phyloP scores from a whole-genome alignment of 257 asterid species.

The Prunella vulgaris region DNA sequence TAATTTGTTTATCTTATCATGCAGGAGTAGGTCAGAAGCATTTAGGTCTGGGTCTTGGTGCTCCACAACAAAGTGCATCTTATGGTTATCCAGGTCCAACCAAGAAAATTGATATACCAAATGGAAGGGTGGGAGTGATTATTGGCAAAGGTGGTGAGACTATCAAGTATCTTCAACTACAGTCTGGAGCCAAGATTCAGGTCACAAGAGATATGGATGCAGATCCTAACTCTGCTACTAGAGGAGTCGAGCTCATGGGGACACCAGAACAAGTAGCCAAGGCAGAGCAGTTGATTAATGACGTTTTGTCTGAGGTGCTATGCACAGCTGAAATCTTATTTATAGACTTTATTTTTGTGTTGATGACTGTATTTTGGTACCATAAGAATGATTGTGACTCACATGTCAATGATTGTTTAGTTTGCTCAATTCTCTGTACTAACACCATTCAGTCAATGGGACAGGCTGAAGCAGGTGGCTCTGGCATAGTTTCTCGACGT shows the following conservation, averaged over 20 bases:
- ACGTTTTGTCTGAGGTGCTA: slow-evolving; percentile 71
- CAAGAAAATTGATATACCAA: slow-evolving; percentile 76
- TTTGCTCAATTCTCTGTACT: not conserved
- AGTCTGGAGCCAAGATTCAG: slow-evolving; percentile 94
- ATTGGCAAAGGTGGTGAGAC: slow-evolving; percentile 96
- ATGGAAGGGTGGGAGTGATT: slow-evolving; percentile 84
- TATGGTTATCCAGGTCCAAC: slow-evolving; percentile 58
- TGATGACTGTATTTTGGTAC: not conserved
- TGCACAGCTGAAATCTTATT: not conserved
- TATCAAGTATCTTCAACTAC: slow-evolving; percentile 70
- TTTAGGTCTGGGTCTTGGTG: slow-evolving; percentile 34
- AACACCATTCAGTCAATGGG: slow-evolving; percentile 10
- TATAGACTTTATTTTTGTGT: not conserved
- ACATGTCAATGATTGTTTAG: not conserved
- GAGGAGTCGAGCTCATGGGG: slow-evolving; percentile 75
- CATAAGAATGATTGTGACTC: not conserved
- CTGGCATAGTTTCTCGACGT: slow-evolving; percentile 60
- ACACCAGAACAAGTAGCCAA: slow-evolving; percentile 69
- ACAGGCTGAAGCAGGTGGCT: slow-evolving; percentile 88
- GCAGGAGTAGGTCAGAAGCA: slow-evolving; percentile 40
- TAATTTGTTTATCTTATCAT: not conserved
- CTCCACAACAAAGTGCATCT: slow-evolving; percentile 40
- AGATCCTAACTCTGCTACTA: slow-evolving; percentile 61
- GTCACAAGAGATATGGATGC: slow-evolving; percentile 85
- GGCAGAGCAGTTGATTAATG: slow-evolving; percentile 68